Evolutionary conservation across 1,284 basidiomycete genomes (phyloP), one percentile per base, ranked within the genome.

Genomic region (Cutaneotrichosporon spelunceum): DNA sequence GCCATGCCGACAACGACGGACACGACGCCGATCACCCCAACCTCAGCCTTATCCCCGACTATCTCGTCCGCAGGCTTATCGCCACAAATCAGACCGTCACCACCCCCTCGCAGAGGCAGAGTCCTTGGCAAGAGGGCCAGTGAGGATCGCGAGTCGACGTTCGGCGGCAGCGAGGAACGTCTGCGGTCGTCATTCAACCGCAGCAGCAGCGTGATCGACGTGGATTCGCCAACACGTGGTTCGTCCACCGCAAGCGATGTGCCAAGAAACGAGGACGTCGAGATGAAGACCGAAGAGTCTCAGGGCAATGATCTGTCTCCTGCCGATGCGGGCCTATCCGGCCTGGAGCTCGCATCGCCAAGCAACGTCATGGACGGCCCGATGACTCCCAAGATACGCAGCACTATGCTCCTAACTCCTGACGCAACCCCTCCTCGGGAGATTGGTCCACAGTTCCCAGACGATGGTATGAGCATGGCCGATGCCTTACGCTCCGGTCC

Each of bases 81-180:
- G 13, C 29, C 49, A 7, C 53, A 14, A 19, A 16, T 13, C 24
- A n/a, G 30, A 19, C 34, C 56, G 10, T 71, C 73, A 0, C 29
- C 52, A 16, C 34, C 52, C 21, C 21, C 13, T 10, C 52, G 52
- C 11, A 53, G 52, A 53, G 29, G 21, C 23, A 53, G 52, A 13
- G 62, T 77, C 0, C 66, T 77, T 1, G 75, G 75, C 27, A 77
- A 77, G 61, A 66, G 75, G 13, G 68, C 70, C 8, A 76, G 73
- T 58, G 66, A 72, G 54, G 75, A 77, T 63, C 63, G 75, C 6
- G 74, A 77, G 29, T 68, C 72, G 27, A 68, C 68, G 0, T 69
- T 71, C 39, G 57, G 67, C 8, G 68, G 69, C 9, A 70, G 69
- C 0, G 56, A 59, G 33, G 72, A 71, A 33, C 66, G 56, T 13